These are phyloP conservation scores for Trichomonascaceae sp. DNA, from an alignment of 1,139 yeast species.

Conservation along the genomic window DNA sequence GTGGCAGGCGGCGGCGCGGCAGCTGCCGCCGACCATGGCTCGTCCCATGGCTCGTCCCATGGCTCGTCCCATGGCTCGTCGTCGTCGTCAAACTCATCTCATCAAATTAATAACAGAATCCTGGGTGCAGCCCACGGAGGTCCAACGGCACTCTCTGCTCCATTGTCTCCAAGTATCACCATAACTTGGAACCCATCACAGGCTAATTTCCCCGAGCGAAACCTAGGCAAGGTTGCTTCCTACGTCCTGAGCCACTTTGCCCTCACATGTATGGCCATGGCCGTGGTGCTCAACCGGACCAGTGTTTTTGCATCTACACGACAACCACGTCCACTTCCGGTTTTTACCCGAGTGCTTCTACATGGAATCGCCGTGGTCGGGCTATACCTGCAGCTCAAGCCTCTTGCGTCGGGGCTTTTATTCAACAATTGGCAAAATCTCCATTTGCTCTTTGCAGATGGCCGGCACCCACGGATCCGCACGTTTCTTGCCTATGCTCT, in stretches of 20 bases:
- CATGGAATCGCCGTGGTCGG: not conserved
- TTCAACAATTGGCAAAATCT: not conserved
- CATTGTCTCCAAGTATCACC: too few species aligned
- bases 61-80: too few species aligned
- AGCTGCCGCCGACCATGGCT: too few species aligned
- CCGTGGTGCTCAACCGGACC: conserved; percentile 51
- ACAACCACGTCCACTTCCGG: conserved; percentile 24
- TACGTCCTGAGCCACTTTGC: conserved; percentile 40
- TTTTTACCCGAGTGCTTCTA: conserved; percentile 13
- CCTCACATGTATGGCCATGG: conserved; percentile 46
- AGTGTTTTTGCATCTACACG: conserved; percentile 54
- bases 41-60: too few species aligned
- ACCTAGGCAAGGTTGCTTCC: conserved; percentile 5
- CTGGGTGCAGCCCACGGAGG: too few species aligned
- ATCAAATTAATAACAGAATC: too few species aligned
- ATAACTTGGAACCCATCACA: not conserved
- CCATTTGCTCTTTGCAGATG: too few species aligned
- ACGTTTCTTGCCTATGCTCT: not conserved
- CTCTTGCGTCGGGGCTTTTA: not conserved
- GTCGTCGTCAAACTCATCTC: too few species aligned
- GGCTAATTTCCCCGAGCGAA: not conserved
- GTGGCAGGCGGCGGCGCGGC: too few species aligned
- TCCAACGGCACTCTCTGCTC: too few species aligned
- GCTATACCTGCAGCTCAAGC: not conserved
- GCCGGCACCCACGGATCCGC: not conserved